A percentile compares a stretch with the other conserved stretches of the same genome.
These are phyloP conservation scores for Penicillium corylophilum DNA, from an alignment of 2,329 filamentous ascomycete species.

Conservation along the genomic window DNA sequence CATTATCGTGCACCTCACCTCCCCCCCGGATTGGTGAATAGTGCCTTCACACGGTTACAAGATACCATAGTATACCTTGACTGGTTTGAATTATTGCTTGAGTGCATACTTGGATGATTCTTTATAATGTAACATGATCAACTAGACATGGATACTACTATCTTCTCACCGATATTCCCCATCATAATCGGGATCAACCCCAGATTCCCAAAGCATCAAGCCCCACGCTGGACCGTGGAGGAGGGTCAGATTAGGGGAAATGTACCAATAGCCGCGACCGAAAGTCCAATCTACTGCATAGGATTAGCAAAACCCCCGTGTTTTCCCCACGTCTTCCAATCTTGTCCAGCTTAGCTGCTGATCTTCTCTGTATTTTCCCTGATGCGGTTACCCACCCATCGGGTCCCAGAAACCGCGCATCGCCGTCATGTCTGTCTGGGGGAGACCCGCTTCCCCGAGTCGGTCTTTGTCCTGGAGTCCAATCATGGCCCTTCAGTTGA, in stretches of 20 bases:
- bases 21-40: neutral
- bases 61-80: neutral
- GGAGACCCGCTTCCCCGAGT: slow-evolving; percentile 5
- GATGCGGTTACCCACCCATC: neutral
- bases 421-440: slow-evolving; percentile 11
- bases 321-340: slow-evolving; percentile 10
- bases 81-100: neutral
- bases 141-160: neutral
- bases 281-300: slow-evolving; percentile 1
- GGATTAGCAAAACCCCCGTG: slow-evolving; percentile 7
- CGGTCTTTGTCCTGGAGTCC: slow-evolving; percentile 8
- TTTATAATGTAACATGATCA: neutral
- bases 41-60: neutral
- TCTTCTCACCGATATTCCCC: neutral
- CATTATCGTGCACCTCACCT: neutral
- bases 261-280: slow-evolving; percentile 4
- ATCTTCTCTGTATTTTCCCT: slow-evolving; percentile 8
- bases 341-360: slow-evolving; percentile 9
- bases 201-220: neutral
- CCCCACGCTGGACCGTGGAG: neutral
- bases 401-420: slow-evolving; percentile 3
- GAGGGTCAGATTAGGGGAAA: neutral
- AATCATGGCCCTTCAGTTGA: slow-evolving; percentile 3
- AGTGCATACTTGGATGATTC: neutral
- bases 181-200: neutral